phyloP scores from a whole-genome alignment of 441 rosid genomes.

The Cnidoscolus chayamansa region DNA sequence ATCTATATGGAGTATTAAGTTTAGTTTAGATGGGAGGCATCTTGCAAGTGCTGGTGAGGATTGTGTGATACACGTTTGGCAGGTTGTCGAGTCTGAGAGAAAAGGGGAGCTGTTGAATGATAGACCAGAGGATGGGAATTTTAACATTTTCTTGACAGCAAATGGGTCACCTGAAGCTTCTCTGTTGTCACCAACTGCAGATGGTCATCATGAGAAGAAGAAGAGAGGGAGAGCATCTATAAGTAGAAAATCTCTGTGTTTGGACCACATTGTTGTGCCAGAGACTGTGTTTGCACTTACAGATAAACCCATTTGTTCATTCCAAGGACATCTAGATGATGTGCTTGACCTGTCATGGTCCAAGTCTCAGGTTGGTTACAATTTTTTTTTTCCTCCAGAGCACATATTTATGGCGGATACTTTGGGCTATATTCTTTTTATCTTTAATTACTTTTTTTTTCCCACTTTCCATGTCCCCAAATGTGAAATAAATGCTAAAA shows the following conservation, averaged over 20 bases:
- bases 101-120: conserved; percentile 66
- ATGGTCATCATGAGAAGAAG: conserved; percentile 51
- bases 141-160: conserved; percentile 41
- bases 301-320: conserved; percentile 78
- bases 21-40: conserved; percentile 75
- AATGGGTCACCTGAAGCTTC: conserved; percentile 60
- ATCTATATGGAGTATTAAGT: conserved; percentile 76
- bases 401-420: neutral
- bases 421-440: neutral
- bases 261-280: conserved; percentile 71
- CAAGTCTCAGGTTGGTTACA: conserved; percentile 57
- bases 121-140: conserved; percentile 62
- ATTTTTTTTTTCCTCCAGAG: neutral
- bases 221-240: conserved; percentile 49
- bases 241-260: conserved; percentile 69
- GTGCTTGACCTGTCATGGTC: conserved; percentile 96
- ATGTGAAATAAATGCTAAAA: neutral
- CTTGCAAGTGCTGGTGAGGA: conserved; percentile 94
- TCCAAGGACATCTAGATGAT: conserved; percentile 66
- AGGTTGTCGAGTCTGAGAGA: conserved; percentile 60
- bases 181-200: conserved; percentile 50
- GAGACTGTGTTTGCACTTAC: conserved; percentile 62
- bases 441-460: neutral
- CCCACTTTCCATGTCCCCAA: neutral
- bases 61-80: conserved; percentile 73